Evolutionary conservation across 1,139 yeast genomes (phyloP), one percentile per base, ranked within the genome.

Genomic region (Yamadazyma buinensis): DNA sequence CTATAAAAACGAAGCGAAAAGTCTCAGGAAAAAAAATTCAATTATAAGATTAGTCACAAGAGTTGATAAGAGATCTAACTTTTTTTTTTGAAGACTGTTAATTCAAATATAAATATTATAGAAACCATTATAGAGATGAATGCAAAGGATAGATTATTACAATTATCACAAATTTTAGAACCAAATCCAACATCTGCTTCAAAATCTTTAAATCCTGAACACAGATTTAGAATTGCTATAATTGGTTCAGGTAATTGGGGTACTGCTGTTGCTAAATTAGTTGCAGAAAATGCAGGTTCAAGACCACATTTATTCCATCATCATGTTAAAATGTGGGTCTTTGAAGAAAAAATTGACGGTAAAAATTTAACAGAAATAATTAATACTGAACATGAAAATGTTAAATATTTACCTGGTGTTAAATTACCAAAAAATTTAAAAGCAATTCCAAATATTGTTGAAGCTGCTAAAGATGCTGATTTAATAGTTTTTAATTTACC

Each of bases 181-280:
- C 60, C 68, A 22, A 52, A 42, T 47, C 29, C 33, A 30, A 36
- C 43, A 2, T 27, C 37, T 13, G 51, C 52, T 24, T 43, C 44
- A 4, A 38, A 41, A 27, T 47, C 52, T 10, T 41, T 53, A 34
- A 36, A 51, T 3, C 62, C 65, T 15, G 59, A 46, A 11, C 54
- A 52, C 28, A 70, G 71, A 4, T 67, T 65, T 50, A 58, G 53
- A 43, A 56, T 69, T 28, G 63, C 70, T 36, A 67, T 69, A 18
- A 59, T 69, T 40, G 75, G 75, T 14, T 66, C 73, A 19, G 75
- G 75, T 23, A 69, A 68, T 48, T 69, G 75, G 75, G 75, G 75
- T 25, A 69, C 74, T 34, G 65, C 75, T 30, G 64, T 69, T 33
- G 74, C 75, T 36, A 69, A 69, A 44, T 61, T 69, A 28, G 40